Base-by-base conservation (phyloP, 2,329 filamentous ascomycete species). In the Paecilomyces dactylethromorphus region DNA sequence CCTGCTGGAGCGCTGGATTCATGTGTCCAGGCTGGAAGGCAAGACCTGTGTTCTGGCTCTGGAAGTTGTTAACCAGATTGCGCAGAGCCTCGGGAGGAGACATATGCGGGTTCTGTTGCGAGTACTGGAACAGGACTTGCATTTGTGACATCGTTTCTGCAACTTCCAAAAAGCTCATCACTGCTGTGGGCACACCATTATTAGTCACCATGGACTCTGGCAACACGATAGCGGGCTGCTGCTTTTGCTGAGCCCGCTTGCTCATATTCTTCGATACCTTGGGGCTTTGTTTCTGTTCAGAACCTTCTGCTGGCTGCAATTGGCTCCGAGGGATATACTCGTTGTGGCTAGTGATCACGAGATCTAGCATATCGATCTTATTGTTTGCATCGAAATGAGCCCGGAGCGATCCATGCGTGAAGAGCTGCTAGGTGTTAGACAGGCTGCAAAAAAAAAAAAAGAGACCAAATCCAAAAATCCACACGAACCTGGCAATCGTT, bases 281-380 rank as follows among this genome's bases (percentile, higher is more conserved):
- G n/a, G 81, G 83, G 49, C 81, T 85, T 65, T 81, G 78, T 58
- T 82, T 86, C 68, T 80, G 79, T 56, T 82, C 82, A 11, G 81
- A 79, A 13, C 80, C 80, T 62, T 78, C 79, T 61, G 79, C 61
- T 10, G 69, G 67, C 74, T 82, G 66, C 58, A 87, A 68, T 54
- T 80, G 81, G 61, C 81, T 84, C 57, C 91, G 85, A 22, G 92
- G 87, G 53, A 97, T 79, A 67, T 89, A 96, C 74, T 97, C 92
- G 65, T 92, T 90, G 67, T 95, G 89, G 55, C 81, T 82, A 35
- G 81, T 83, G 1, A 90, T 91, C 53, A 87, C 81, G 65, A 97
- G 92, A 67, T 96, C 91, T 54, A 97, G 82, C 60, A 91, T 80
- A 62, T 96, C 91, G 60, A 99, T 88, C 71, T 89, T 91, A 62